Evolutionary conservation across 352 stramenopile species (phyloP).

Genomic region (Globisporangium radiosum): DNA sequence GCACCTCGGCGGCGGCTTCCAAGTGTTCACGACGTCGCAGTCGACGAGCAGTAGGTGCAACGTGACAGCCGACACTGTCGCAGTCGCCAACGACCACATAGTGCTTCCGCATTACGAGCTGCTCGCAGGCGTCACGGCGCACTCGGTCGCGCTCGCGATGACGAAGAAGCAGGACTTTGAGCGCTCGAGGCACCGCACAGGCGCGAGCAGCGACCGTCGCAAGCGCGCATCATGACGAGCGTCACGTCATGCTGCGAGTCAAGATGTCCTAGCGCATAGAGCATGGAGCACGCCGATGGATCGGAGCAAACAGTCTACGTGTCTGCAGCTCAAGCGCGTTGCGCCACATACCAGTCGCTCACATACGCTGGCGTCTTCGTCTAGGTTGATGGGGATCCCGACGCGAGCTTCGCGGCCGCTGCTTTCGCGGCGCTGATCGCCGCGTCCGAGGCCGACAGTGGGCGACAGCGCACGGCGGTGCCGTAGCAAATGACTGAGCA

Average conservation of each 20-base stretch:
- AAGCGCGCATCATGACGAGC: background rate
- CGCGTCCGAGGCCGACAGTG: slow-evolving; percentile 1
- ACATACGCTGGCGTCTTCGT: background rate
- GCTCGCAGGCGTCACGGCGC: background rate
- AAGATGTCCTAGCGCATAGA: background rate
- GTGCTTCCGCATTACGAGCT: background rate
- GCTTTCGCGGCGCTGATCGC: slow-evolving; percentile 5
- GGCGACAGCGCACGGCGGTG: slow-evolving; percentile 61
- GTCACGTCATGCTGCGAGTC: background rate
- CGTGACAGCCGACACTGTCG: background rate
- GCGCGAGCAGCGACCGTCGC: background rate
- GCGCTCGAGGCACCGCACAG: background rate
- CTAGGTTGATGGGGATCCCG: background rate
- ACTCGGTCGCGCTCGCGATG: background rate
- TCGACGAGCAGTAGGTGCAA: background rate
- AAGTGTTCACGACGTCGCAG: background rate
- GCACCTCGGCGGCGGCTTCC: slow-evolving; percentile 35
- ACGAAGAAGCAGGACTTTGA: slow-evolving; percentile 2
- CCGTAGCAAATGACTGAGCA: slow-evolving; percentile 78
- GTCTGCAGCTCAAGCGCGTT: background rate
- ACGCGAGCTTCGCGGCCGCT: background rate
- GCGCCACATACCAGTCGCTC: background rate
- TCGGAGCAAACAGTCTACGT: background rate
- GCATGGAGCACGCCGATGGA: too few species aligned
- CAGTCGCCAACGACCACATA: background rate